Percentiles rank a stretch among this genome's conserved stretches.
Conservation (phyloP, 2,329 filamentous ascomycete genomes). For the Curvularia lunata region DNA sequence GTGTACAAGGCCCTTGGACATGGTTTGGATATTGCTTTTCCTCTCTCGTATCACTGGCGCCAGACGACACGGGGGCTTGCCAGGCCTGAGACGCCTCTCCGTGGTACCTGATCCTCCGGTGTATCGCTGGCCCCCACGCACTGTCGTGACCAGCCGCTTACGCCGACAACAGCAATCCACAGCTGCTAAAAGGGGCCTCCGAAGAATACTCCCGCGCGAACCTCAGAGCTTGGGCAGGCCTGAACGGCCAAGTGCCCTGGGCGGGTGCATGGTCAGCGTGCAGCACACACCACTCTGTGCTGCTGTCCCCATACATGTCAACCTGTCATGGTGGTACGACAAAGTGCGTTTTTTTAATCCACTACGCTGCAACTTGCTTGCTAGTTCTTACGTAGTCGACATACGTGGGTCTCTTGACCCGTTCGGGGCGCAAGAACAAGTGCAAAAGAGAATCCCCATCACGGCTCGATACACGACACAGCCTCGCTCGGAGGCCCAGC, state of each 20-base stretch:
- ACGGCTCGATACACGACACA: constrained; percentile 22
- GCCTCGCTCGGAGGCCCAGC: constrained; percentile 35
- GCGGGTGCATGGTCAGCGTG: not conserved
- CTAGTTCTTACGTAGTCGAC: constrained; percentile 15
- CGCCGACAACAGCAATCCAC: constrained; percentile 17
- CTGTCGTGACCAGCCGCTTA: constrained; percentile 16
- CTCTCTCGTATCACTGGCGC: constrained; percentile 15
- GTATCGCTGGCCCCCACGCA: constrained; percentile 33
- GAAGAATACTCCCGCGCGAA: constrained; percentile 6
- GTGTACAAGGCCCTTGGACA: constrained; percentile 25
- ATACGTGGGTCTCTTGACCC: constrained; percentile 16
- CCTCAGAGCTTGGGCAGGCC: not conserved
- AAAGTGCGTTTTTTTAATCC: constrained; percentile 26
- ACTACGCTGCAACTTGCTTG: constrained; percentile 26
- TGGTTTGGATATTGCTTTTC: constrained; percentile 38
- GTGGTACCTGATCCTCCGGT: constrained; percentile 41
- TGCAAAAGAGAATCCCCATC: constrained; percentile 22
- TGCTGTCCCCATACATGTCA: not conserved
- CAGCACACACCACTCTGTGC: not conserved
- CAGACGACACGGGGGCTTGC: constrained; percentile 4
- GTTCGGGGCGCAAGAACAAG: constrained; percentile 3
- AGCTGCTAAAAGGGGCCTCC: constrained; percentile 9
- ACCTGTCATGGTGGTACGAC: constrained; percentile 26
- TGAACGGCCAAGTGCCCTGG: not conserved
- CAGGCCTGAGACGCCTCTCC: constrained; percentile 30